A percentile compares a stretch with the other conserved stretches of the same genome.
phyloP scores from a whole-genome alignment of 2,329 filamentous ascomycete species.

The Penicillium digitatum region DNA sequence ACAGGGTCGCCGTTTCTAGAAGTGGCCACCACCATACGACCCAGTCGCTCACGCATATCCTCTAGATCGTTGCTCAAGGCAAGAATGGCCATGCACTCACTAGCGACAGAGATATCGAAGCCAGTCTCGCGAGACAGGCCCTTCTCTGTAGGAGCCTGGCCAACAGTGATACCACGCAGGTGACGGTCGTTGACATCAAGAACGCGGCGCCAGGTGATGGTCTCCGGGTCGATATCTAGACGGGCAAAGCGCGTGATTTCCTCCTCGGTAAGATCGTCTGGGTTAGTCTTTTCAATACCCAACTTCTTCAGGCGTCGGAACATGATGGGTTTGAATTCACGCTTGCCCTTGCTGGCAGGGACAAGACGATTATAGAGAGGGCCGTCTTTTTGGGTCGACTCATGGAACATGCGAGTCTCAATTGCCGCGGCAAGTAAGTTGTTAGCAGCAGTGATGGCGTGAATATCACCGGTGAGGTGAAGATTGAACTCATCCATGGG shows the following conservation, averaged over 20 bases:
- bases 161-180: constrained; percentile 82
- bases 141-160: constrained; percentile 84
- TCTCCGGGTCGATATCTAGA: constrained; percentile 91
- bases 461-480: constrained; percentile 95
- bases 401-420: constrained; percentile 97
- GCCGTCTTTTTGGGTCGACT: constrained; percentile 88
- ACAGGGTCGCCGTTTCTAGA: constrained; percentile 83
- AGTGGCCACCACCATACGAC: constrained; percentile 90
- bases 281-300: constrained; percentile 91
- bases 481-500: constrained; percentile 99
- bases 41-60: constrained; percentile 90
- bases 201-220: constrained; percentile 95
- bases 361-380: constrained; percentile 84
- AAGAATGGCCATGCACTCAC: constrained; percentile 97
- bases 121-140: constrained; percentile 82
- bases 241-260: constrained; percentile 86
- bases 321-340: constrained; percentile 84
- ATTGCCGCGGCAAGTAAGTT: constrained; percentile 95
- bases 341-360: constrained; percentile 82
- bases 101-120: constrained; percentile 96
- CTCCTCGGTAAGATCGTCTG: constrained; percentile 82
- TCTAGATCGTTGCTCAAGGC: constrained; percentile 81
- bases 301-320: constrained; percentile 91
- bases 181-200: constrained; percentile 97
- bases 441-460: constrained; percentile 94